Percentiles rank a stretch among this genome's conserved stretches.
phyloP scores from a whole-genome alignment of 371 early-diverging fungal species.

The Apophysomyces elegans region DNA sequence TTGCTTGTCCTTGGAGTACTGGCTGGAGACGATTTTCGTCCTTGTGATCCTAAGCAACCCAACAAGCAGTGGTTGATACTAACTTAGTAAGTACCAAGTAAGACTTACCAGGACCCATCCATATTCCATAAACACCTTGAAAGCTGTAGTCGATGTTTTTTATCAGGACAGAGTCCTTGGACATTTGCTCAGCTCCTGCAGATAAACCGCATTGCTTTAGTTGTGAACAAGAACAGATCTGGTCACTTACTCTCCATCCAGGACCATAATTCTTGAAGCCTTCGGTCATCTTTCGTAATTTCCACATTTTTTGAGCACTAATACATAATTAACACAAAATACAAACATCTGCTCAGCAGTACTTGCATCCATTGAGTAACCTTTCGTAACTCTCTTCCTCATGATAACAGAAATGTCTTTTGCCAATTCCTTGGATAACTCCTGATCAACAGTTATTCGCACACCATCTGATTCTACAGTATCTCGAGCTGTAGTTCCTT shows the following conservation, averaged over 20 bases:
- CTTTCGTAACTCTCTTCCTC: constrained; percentile 69
- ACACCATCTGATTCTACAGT: not conserved
- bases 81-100: not conserved
- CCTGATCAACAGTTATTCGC: not conserved
- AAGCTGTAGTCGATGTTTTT: constrained; percentile 69
- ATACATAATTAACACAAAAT: not conserved
- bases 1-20: constrained; percentile 26
- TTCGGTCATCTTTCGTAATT: constrained; percentile 42
- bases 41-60: constrained; percentile 14
- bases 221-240: not conserved
- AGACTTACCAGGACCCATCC: constrained; percentile 36
- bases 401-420: constrained; percentile 81
- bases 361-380: constrained; percentile 79
- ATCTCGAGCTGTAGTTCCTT: not conserved
- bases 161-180: constrained; percentile 54
- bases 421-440: constrained; percentile 36
- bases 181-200: constrained; percentile 59
- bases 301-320: constrained; percentile 47
- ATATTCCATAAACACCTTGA: constrained; percentile 74
- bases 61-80: not conserved
- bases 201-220: not conserved
- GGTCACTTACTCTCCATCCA: constrained; percentile 67
- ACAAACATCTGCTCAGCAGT: constrained; percentile 1
- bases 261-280: constrained; percentile 69
- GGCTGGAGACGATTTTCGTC: constrained; percentile 44